These are phyloP conservation scores for Bidens hawaiensis DNA, from an alignment of 140 eudicot genomes.

Conservation along the genomic window DNA sequence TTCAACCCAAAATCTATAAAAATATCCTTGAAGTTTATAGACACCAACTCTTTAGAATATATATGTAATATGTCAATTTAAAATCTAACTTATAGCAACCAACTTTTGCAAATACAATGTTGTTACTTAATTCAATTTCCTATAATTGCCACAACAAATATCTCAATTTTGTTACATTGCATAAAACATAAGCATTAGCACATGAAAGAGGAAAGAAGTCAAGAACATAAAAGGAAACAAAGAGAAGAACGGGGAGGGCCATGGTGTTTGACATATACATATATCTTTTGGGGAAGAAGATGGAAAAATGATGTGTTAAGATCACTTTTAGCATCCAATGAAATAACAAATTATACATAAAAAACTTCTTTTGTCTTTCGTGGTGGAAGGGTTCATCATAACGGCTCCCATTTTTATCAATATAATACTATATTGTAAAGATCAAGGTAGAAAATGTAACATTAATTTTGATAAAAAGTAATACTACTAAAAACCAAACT, in stretches of 20 bases:
- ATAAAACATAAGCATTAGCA: not conserved
- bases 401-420: constrained; percentile 22
- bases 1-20: too few relatives aligned
- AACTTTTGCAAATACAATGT: too few relatives aligned
- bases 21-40: too few relatives aligned
- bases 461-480: not conserved
- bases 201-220: constrained; percentile 16
- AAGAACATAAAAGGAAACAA: constrained; percentile 18
- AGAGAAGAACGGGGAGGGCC: constrained; percentile 28
- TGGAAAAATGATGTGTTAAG: constrained; percentile 43
- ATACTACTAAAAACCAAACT: not conserved
- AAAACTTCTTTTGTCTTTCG: constrained; percentile 20
- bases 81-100: too few relatives aligned
- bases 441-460: not conserved
- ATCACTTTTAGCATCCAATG: constrained; percentile 38
- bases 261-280: constrained; percentile 21
- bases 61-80: too few relatives aligned
- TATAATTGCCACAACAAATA: not conserved
- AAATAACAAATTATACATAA: constrained; percentile 22
- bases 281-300: constrained; percentile 14
- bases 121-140: too few relatives aligned
- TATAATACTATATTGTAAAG: not conserved
- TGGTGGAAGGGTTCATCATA: constrained; percentile 38
- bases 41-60: too few relatives aligned
- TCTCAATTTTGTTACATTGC: not conserved